Percentiles rank a stretch among this genome's conserved stretches.
Conservation (phyloP, 2,329 filamentous ascomycete species). For the Alternaria novae-zelandiae region DNA sequence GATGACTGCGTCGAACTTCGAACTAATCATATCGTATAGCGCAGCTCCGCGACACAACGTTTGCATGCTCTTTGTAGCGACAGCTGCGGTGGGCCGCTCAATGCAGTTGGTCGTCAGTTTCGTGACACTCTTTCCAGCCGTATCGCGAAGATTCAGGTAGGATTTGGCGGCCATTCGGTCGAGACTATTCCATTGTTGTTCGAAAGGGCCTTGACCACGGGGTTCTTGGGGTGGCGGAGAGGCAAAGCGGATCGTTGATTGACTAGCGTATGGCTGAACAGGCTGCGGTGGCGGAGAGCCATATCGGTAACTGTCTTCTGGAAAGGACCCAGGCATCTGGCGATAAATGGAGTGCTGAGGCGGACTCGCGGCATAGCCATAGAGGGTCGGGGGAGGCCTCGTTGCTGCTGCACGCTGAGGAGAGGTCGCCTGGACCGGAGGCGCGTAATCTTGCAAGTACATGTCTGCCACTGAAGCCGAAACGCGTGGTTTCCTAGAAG, state of each 20-base stretch:
- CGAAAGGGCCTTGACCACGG: slow-evolving; percentile 29
- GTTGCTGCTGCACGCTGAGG: slow-evolving; percentile 13
- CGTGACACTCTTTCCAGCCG: slow-evolving; percentile 33
- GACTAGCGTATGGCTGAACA: slow-evolving; percentile 22
- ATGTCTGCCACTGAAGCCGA: slow-evolving; percentile 20
- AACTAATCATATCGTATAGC: slow-evolving; percentile 66
- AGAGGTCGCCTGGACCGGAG: slow-evolving; percentile 18
- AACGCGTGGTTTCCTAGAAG: slow-evolving; percentile 18
- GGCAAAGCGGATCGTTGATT: slow-evolving; percentile 31
- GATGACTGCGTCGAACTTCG: slow-evolving; percentile 71
- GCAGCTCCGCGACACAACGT: slow-evolving; percentile 50
- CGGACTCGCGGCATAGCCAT: slow-evolving; percentile 20
- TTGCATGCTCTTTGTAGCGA: slow-evolving; percentile 44
- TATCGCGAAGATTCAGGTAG: slow-evolving; percentile 34
- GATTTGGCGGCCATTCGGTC: slow-evolving; percentile 41
- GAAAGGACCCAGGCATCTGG: slow-evolving; percentile 22
- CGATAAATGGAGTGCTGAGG: slow-evolving; percentile 30
- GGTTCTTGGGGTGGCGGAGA: slow-evolving; percentile 23
- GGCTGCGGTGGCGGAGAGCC: slow-evolving; percentile 21
- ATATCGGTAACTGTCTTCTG: slow-evolving; percentile 20
- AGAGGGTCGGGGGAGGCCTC: slow-evolving; percentile 12
- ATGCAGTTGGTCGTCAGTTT: slow-evolving; percentile 38
- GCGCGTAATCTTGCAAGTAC: slow-evolving; percentile 21
- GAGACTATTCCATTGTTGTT: slow-evolving; percentile 37
- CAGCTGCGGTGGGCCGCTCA: slow-evolving; percentile 36